phyloP scores from a whole-genome alignment of 768 basidiomycete species.

The Rubroboletus satanas region DNA sequence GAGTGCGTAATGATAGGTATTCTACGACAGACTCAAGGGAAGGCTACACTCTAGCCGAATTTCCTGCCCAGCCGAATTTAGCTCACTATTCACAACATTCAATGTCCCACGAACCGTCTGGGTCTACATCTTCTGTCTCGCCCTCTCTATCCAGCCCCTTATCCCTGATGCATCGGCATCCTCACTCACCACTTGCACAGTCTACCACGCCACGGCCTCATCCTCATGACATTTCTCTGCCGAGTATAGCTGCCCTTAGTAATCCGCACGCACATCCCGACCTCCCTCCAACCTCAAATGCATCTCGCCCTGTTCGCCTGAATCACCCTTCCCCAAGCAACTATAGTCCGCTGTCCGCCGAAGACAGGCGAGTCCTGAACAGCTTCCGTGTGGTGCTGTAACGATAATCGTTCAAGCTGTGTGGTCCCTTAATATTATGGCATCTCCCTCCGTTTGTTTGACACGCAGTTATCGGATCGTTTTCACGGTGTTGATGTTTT shows the following conservation, averaged over 20 bases:
- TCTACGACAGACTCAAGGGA: slow-evolving; percentile 17
- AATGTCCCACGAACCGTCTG: slow-evolving; percentile 14
- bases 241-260: slow-evolving; percentile 21
- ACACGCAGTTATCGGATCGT: background rate
- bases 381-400: slow-evolving; percentile 53
- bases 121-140: slow-evolving; percentile 14
- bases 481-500: background rate
- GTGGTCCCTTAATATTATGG: slow-evolving; percentile 2
- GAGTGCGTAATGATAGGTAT: slow-evolving; percentile 26
- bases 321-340: slow-evolving; percentile 25
- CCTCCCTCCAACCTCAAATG: background rate
- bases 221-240: slow-evolving; percentile 16
- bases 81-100: slow-evolving; percentile 6
- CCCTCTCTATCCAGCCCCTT: slow-evolving; percentile 11
- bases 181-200: slow-evolving; percentile 3
- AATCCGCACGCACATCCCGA: slow-evolving; percentile 2
- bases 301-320: slow-evolving; percentile 17
- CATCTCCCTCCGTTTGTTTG: background rate
- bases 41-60: slow-evolving; percentile 9
- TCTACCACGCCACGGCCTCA: slow-evolving; percentile 1
- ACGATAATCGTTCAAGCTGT: slow-evolving; percentile 1
- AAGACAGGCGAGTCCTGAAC: slow-evolving; percentile 56
- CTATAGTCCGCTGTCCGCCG: slow-evolving; percentile 44
- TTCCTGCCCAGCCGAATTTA: slow-evolving; percentile 4
- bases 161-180: slow-evolving; percentile 12